Conservation (phyloP, 495 filamentous ascomycete species). For the Aspergillus ostianus region DNA sequence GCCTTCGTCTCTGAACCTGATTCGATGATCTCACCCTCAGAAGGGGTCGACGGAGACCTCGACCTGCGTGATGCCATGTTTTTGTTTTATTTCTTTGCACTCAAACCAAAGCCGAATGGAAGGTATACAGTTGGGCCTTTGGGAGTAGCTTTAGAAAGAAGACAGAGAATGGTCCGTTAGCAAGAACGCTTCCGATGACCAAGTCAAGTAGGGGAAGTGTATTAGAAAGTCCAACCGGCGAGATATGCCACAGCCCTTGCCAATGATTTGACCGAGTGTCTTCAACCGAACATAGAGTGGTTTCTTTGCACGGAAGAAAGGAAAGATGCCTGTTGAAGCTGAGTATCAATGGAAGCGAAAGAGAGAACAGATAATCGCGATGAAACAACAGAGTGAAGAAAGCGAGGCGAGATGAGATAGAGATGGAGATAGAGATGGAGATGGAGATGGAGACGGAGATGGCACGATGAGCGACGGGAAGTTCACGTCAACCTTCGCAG, state of each 20-base stretch:
- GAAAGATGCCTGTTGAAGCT: background rate
- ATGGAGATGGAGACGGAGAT: background rate
- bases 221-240: constrained; percentile 51
- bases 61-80: constrained; percentile 41
- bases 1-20: constrained; percentile 66
- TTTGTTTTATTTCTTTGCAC: constrained; percentile 1
- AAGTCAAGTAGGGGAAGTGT: background rate
- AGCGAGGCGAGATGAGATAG: background rate
- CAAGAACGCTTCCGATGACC: constrained; percentile 21
- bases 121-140: constrained; percentile 6
- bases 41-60: constrained; percentile 50
- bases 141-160: constrained; percentile 28
- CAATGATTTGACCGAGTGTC: constrained; percentile 20
- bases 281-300: constrained; percentile 19
- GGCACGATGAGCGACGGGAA: background rate
- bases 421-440: background rate
- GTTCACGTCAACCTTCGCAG: constrained; percentile 1
- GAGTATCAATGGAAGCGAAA: background rate
- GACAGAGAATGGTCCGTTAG: constrained; percentile 27
- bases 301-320: background rate
- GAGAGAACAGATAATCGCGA: background rate
- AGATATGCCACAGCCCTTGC: constrained; percentile 30
- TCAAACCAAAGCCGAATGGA: background rate
- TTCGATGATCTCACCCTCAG: constrained; percentile 88
- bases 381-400: background rate